Conservation (phyloP, 257 asterid genomes). For the Solanum chiquidenum region DNA sequence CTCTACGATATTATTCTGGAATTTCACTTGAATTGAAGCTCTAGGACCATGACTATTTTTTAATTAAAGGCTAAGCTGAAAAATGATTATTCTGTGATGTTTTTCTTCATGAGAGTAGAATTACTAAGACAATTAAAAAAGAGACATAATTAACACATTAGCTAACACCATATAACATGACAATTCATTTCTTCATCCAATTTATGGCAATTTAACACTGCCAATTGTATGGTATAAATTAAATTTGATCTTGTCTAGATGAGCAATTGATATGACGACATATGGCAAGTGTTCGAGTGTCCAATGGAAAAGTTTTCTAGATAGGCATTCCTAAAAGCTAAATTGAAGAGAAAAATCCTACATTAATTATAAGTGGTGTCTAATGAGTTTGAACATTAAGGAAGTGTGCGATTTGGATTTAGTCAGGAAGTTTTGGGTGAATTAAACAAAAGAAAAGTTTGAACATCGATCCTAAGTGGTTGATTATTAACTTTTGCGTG, state of each 20-base stretch:
- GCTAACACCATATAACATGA: background rate
- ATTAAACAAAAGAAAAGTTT: too few species aligned
- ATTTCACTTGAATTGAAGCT: background rate
- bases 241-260: background rate
- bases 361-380: background rate
- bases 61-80: background rate
- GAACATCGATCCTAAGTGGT: background rate
- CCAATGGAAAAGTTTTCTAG: too few species aligned
- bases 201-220: background rate
- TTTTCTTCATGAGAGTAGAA: background rate
- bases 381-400: background rate
- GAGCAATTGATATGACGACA: background rate
- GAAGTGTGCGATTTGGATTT: too few species aligned
- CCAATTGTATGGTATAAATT: background rate
- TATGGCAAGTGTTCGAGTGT: background rate
- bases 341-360: too few species aligned
- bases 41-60: too few species aligned
- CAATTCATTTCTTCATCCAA: background rate
- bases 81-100: background rate
- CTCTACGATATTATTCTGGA: background rate
- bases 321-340: too few species aligned
- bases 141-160: background rate
- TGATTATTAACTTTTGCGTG: background rate
- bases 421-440: accelerated
- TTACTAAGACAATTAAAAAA: too few species aligned